A percentile compares a stretch with the other conserved stretches of the same genome.
Conservation (phyloP, 2,329 filamentous ascomycete genomes). For the Aspergillus nomiae region DNA sequence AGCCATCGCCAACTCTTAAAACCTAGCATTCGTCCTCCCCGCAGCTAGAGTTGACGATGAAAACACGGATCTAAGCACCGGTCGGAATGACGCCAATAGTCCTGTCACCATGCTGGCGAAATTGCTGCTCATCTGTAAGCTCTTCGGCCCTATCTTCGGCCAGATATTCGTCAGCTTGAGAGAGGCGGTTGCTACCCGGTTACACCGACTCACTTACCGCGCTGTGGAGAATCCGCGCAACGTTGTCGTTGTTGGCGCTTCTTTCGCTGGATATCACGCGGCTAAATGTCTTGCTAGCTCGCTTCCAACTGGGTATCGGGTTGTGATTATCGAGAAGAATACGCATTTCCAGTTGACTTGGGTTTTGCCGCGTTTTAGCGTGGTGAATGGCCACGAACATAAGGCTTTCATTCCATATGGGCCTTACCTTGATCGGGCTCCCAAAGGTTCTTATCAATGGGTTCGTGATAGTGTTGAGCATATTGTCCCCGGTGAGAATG, state of each 20-base stretch:
- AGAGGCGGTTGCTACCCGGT: background rate
- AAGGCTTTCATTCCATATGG: conserved; percentile 64
- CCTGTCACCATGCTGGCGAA: background rate
- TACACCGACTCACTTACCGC: conserved; percentile 19
- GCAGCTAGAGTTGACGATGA: background rate
- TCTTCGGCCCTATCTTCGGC: background rate
- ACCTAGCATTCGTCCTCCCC: background rate
- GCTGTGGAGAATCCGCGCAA: conserved; percentile 36
- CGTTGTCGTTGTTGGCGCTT: conserved; percentile 60
- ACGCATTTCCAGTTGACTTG: conserved; percentile 64
- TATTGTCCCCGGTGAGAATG: background rate
- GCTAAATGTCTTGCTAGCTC: conserved; percentile 52
- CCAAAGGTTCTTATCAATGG: conserved; percentile 34
- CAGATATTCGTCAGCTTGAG: background rate
- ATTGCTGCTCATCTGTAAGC: background rate
- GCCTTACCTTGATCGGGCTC: conserved; percentile 39
- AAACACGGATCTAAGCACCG: background rate
- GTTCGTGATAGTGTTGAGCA: background rate
- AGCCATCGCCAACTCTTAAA: background rate
- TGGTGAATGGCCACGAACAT: conserved; percentile 58
- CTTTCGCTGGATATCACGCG: conserved; percentile 58
- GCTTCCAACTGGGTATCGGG: conserved; percentile 53
- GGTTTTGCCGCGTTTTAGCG: conserved; percentile 61
- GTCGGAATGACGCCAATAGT: background rate
- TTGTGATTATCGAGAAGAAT: conserved; percentile 62